Conservation (phyloP, 495 filamentous ascomycete species). For the Cairneyella variabilis region DNA sequence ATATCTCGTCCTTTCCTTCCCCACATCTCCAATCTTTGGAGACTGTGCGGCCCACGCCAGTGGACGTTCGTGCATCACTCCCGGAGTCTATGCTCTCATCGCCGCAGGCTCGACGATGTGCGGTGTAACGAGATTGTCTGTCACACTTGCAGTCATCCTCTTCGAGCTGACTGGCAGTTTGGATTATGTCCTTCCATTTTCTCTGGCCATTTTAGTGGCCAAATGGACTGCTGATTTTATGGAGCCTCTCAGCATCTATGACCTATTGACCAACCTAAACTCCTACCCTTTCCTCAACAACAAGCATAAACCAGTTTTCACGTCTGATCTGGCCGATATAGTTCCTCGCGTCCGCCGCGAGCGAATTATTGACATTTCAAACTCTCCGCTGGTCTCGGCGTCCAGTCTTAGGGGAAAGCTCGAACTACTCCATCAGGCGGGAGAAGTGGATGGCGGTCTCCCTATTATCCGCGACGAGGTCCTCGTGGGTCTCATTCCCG, state of each 20-base stretch:
- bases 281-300: constrained; percentile 94
- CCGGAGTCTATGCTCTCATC: constrained; percentile 92
- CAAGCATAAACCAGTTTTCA: constrained; percentile 87
- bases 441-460: constrained; percentile 88
- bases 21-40: constrained; percentile 66
- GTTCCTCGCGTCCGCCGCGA: constrained; percentile 67
- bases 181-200: constrained; percentile 94
- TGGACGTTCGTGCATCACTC: constrained; percentile 85
- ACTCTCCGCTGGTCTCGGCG: constrained; percentile 72
- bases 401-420: constrained; percentile 72
- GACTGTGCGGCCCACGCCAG: constrained; percentile 63
- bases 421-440: constrained; percentile 73
- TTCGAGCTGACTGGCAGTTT: constrained; percentile 95
- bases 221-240: constrained; percentile 98
- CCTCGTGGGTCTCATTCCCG: constrained; percentile 89
- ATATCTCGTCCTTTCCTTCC: constrained; percentile 71
- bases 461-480: constrained; percentile 76
- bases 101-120: constrained; percentile 98
- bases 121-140: constrained; percentile 88
- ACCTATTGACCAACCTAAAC: constrained; percentile 94
- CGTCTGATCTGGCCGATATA: constrained; percentile 79
- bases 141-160: constrained; percentile 90
- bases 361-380: constrained; percentile 83
- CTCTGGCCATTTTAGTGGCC: constrained; percentile 82
- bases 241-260: constrained; percentile 93